phyloP scores from a whole-genome alignment of 208 protist genomes.

The Leishmania aethiopica region DNA sequence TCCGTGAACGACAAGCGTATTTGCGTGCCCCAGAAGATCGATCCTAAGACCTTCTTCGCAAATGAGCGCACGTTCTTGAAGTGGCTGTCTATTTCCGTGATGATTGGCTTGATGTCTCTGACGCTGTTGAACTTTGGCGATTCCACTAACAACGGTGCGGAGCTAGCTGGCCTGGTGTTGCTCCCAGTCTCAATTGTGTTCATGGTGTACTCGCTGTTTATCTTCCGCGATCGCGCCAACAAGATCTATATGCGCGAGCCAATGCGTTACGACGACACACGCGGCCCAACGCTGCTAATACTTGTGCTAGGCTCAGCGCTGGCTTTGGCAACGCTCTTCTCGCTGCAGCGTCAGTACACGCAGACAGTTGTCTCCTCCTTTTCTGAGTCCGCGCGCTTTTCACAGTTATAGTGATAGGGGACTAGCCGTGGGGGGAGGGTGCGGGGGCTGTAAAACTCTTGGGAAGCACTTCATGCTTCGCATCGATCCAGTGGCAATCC shows the following conservation, averaged over 20 bases:
- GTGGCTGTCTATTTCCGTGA: conserved; percentile 91
- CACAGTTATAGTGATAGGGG: conserved; percentile 16
- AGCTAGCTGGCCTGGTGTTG: conserved; percentile 81
- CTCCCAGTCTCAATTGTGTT: conserved; percentile 89
- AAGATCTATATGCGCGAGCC: conserved; percentile 94
- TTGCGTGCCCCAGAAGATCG: conserved; percentile 92
- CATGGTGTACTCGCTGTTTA: conserved; percentile 90
- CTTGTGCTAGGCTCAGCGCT: conserved; percentile 78
- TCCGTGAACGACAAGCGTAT: conserved; percentile 87
- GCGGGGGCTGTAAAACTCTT: neutral
- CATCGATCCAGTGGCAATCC: neutral
- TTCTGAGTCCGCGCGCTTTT: conserved; percentile 59
- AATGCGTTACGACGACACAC: conserved; percentile 92
- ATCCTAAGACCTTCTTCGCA: conserved; percentile 93
- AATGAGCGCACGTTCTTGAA: conserved; percentile 94
- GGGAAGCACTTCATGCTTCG: neutral
- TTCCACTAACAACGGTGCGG: conserved; percentile 73
- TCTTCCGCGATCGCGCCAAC: conserved; percentile 87
- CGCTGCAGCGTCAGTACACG: conserved; percentile 82
- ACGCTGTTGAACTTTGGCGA: conserved; percentile 88
- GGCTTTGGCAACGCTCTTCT: conserved; percentile 85
- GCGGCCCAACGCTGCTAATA: conserved; percentile 86
- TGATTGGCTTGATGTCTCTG: conserved; percentile 89
- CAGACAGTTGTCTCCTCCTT: conserved; percentile 59
- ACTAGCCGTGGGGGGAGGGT: neutral